Evolutionary conservation across 2,329 filamentous ascomycete genomes (phyloP).

Genomic region (Pseudocercospora pini-densiflorae): DNA sequence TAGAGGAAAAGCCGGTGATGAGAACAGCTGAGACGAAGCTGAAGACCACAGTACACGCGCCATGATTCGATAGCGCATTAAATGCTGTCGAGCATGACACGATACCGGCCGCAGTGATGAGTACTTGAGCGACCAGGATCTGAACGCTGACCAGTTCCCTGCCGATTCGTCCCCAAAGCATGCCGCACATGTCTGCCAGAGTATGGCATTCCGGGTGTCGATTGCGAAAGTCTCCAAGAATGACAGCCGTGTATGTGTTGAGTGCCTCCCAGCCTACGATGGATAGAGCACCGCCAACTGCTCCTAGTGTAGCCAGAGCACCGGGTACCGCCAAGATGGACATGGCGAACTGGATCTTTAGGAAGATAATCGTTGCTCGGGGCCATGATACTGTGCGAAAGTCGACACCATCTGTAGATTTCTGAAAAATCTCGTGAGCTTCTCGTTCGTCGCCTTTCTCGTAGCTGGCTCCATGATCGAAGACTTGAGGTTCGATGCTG

Average conservation of each 20-base stretch:
- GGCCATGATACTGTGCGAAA: slow-evolving; percentile 59
- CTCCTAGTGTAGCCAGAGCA: slow-evolving; percentile 27
- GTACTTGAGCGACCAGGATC: slow-evolving; percentile 61
- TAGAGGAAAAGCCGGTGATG: slow-evolving; percentile 23
- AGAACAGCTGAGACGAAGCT: slow-evolving; percentile 35
- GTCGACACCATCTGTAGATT: slow-evolving; percentile 51
- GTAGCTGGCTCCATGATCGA: background rate
- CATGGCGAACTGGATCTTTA: slow-evolving; percentile 50
- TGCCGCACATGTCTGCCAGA: slow-evolving; percentile 61
- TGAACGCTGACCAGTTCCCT: slow-evolving; percentile 59
- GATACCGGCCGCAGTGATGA: slow-evolving; percentile 61
- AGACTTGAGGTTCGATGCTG: background rate
- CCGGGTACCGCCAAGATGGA: slow-evolving; percentile 22
- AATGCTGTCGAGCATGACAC: slow-evolving; percentile 62
- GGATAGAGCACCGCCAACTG: slow-evolving; percentile 50
- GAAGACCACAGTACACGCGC: slow-evolving; percentile 61
- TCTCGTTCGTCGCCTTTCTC: slow-evolving; percentile 7
- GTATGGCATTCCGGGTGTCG: slow-evolving; percentile 55
- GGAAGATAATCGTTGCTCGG: slow-evolving; percentile 55
- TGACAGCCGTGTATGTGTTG: slow-evolving; percentile 53
- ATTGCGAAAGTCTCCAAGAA: slow-evolving; percentile 56
- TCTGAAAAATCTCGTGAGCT: slow-evolving; percentile 53
- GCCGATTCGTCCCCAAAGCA: slow-evolving; percentile 56
- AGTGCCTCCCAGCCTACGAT: slow-evolving; percentile 52
- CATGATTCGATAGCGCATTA: slow-evolving; percentile 63